Percentiles rank a stretch among this genome's conserved stretches.
Conservation (phyloP, 768 basidiomycete species). For the Leccinum imitatum region DNA sequence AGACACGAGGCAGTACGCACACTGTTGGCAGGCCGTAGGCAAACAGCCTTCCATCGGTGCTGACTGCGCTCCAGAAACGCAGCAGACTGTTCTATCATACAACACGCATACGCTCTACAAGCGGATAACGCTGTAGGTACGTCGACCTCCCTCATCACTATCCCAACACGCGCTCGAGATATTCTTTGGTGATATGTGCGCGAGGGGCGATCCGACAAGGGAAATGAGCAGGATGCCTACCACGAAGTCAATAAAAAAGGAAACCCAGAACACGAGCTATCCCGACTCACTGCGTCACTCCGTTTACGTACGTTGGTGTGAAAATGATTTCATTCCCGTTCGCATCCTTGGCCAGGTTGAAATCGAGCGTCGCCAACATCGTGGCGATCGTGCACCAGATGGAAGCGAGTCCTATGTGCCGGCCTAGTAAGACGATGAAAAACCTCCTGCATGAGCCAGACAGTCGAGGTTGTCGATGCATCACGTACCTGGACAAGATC, state of each 20-base stretch:
- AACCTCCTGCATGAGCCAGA: neutral
- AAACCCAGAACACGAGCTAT: neutral
- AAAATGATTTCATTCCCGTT: neutral
- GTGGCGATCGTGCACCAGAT: neutral
- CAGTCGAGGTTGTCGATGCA: neutral
- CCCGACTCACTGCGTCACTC: neutral
- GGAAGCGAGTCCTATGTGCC: neutral
- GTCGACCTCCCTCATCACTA: neutral
- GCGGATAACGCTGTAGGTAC: neutral
- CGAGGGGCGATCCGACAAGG: slow-evolving; percentile 3
- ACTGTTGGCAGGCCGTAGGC: slow-evolving; percentile 76
- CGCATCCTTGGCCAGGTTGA: neutral
- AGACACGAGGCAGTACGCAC: slow-evolving; percentile 46
- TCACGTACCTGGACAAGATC: neutral
- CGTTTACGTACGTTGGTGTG: neutral
- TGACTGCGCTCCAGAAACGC: slow-evolving; percentile 27
- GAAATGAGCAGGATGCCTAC: neutral
- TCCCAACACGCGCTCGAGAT: slow-evolving; percentile 1
- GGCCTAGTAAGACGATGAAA: neutral
- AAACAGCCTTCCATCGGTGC: slow-evolving; percentile 82
- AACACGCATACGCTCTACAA: no score
- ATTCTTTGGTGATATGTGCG: slow-evolving; percentile 2
- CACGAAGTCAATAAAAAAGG: neutral
- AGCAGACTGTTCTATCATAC: neutral
- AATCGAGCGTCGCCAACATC: neutral